Conservation (phyloP, 768 basidiomycete genomes). For the Zangia roseola region DNA sequence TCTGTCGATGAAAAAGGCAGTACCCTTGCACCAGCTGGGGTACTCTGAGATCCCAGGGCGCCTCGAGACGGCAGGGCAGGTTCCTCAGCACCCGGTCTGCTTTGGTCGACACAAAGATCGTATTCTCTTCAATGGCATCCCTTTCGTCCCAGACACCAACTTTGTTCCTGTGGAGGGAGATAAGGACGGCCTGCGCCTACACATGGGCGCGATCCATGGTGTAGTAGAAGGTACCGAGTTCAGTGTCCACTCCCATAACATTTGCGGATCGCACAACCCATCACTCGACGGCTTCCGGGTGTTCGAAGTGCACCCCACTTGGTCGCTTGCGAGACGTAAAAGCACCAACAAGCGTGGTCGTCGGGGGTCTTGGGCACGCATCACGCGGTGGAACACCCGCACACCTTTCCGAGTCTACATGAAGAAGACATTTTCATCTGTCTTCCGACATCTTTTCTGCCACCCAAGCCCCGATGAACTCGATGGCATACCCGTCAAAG, state of each 20-base stretch:
- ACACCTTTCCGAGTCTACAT: slow-evolving; percentile 55
- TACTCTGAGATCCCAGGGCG: slow-evolving; percentile 48
- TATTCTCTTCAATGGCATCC: slow-evolving; percentile 52
- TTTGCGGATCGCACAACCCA: slow-evolving; percentile 56
- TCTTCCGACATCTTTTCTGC: slow-evolving; percentile 47
- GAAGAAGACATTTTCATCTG: slow-evolving; percentile 44
- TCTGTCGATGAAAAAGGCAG: slow-evolving; percentile 42
- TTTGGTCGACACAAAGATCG: slow-evolving; percentile 49
- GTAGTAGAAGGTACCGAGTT: slow-evolving; percentile 64
- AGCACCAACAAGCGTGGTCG: slow-evolving; percentile 32
- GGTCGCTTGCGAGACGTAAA: slow-evolving; percentile 51
- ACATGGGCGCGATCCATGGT: slow-evolving; percentile 61
- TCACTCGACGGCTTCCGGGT: slow-evolving; percentile 50
- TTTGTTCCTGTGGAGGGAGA: slow-evolving; percentile 46
- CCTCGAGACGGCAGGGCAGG: slow-evolving; percentile 37
- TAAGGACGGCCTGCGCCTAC: slow-evolving; percentile 45
- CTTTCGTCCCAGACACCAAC: slow-evolving; percentile 50
- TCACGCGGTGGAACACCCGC: slow-evolving; percentile 54
- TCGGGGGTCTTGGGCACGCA: slow-evolving; percentile 53
- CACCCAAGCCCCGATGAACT: slow-evolving; percentile 30
- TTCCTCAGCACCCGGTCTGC: slow-evolving; percentile 47
- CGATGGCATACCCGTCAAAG: slow-evolving; percentile 33
- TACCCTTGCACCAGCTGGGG: slow-evolving; percentile 53
- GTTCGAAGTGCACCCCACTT: slow-evolving; percentile 54
- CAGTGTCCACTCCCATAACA: slow-evolving; percentile 60